Conservation (phyloP, 1,139 yeast species). For the Taiozyma onychis region DNA sequence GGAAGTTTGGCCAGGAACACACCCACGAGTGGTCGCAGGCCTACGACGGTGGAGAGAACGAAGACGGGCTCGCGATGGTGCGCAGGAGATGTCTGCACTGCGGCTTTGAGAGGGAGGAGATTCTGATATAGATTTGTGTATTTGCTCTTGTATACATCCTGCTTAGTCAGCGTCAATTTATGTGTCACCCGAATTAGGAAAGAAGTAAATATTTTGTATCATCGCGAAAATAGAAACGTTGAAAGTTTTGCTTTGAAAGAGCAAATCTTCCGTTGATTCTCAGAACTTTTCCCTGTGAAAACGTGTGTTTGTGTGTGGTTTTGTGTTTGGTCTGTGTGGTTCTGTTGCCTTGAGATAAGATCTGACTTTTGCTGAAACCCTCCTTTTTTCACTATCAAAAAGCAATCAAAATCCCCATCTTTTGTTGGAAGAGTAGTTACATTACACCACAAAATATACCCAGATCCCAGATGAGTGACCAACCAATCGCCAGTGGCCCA, state of each 20-base stretch:
- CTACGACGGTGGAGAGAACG: constrained; percentile 32
- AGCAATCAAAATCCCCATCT: not conserved
- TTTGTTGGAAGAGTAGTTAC: not conserved
- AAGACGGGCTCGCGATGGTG: constrained; percentile 41
- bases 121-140: constrained; percentile 16
- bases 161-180: not conserved
- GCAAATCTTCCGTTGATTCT: not conserved
- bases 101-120: constrained; percentile 81
- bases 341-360: not conserved
- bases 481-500: constrained; percentile 16
- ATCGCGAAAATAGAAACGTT: not conserved
- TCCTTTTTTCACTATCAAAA: not conserved
- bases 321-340: no score
- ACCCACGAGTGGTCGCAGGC: constrained; percentile 77
- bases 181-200: constrained; percentile 3
- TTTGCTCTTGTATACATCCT: no score
- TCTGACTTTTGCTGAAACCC: not conserved
- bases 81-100: constrained; percentile 71
- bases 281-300: not conserved
- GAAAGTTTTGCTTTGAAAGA: not conserved
- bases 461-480: constrained; percentile 6
- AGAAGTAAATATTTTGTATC: constrained; percentile 2
- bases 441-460: not conserved
- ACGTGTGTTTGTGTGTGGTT: not conserved
- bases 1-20: constrained; percentile 44